Conservation (phyloP, 2,329 filamentous ascomycete genomes). For the Ampelomyces quisqualis region DNA sequence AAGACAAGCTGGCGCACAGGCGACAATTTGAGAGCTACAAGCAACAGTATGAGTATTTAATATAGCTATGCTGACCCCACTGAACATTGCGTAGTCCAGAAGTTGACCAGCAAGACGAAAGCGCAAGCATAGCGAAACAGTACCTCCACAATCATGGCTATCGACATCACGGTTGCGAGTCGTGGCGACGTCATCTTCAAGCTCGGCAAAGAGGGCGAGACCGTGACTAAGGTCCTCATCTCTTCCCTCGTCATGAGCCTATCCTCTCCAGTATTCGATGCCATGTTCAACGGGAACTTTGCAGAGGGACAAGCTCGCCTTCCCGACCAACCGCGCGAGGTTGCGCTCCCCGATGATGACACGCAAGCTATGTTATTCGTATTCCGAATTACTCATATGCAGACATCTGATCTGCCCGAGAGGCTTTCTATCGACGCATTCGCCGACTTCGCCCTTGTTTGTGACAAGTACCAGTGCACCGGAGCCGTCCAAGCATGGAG, state of each 20-base stretch:
- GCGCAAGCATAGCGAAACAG: no score
- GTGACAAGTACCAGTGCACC: slow-evolving; percentile 29
- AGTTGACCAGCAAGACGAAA: no score
- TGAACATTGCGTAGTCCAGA: no score
- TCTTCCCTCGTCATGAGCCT: slow-evolving; percentile 8
- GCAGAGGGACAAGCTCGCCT: slow-evolving; percentile 10
- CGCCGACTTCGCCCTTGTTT: slow-evolving; percentile 21
- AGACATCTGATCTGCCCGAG: slow-evolving; percentile 6
- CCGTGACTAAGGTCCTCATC: slow-evolving; percentile 1
- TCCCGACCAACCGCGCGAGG: background rate
- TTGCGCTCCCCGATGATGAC: slow-evolving; percentile 16
- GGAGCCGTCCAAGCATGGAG: slow-evolving; percentile 14
- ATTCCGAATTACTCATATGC: slow-evolving; percentile 11
- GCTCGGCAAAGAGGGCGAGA: background rate
- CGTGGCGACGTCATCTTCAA: slow-evolving; percentile 14
- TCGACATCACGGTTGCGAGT: background rate
- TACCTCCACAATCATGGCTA: no score
- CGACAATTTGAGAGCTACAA: no score
- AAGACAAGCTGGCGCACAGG: no score
- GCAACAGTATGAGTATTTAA: no score
- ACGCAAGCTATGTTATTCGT: slow-evolving; percentile 5
- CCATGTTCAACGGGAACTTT: slow-evolving; percentile 9
- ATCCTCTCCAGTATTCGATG: slow-evolving; percentile 12
- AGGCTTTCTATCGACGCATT: slow-evolving; percentile 8
- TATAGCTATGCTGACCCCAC: no score